Conservation (phyloP, 805 yeast genomes). For the Scheffersomyces coipomensis region DNA sequence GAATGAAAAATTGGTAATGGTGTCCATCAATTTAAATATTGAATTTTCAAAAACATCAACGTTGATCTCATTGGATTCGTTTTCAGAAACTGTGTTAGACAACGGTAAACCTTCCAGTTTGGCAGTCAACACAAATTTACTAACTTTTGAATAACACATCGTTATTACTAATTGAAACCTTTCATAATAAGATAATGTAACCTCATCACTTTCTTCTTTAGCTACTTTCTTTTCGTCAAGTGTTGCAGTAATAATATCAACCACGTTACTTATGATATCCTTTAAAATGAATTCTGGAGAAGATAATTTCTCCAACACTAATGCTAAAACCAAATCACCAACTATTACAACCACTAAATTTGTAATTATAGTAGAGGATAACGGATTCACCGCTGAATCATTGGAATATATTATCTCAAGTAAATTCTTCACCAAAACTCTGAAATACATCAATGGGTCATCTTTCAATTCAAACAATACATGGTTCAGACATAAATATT, state of each 20-base stretch:
- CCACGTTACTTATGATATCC: slow-evolving; percentile 8
- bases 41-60: slow-evolving; percentile 8
- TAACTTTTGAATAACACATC: neutral
- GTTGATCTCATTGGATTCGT: neutral
- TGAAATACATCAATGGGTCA: slow-evolving; percentile 15
- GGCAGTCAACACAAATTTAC: neutral
- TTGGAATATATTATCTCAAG: slow-evolving; percentile 13
- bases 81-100: neutral
- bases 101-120: neutral
- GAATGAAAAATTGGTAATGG: slow-evolving; percentile 8
- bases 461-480: slow-evolving; percentile 13
- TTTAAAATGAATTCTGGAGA: slow-evolving; percentile 24
- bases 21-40: slow-evolving; percentile 8
- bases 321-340: slow-evolving; percentile 27
- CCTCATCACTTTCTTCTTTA: neutral
- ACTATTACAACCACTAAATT: slow-evolving; percentile 21
- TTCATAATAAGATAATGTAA: neutral
- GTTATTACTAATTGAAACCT: neutral
- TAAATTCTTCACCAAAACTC: slow-evolving; percentile 21
- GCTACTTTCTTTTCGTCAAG: neutral
- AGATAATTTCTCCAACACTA: slow-evolving; percentile 20
- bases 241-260: slow-evolving; percentile 4
- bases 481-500: slow-evolving; percentile 11
- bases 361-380: slow-evolving; percentile 22
- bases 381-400: slow-evolving; percentile 9